These are phyloP conservation scores for Cytospora piceicola DNA, from an alignment of 2,329 filamentous ascomycete genomes.

Conservation along the genomic window DNA sequence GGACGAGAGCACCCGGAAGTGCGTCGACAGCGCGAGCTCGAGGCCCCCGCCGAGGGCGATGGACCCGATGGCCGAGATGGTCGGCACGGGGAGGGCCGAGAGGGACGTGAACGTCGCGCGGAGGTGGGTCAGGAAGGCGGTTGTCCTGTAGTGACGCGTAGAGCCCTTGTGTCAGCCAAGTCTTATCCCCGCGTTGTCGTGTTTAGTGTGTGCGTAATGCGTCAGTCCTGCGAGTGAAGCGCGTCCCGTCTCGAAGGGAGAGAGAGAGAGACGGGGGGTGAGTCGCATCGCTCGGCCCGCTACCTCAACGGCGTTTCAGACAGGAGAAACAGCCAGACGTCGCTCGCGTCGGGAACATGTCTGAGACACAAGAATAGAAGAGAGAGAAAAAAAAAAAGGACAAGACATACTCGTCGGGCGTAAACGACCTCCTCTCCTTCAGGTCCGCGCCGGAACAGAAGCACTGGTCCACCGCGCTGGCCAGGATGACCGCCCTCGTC, in stretches of 20 bases:
- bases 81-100: constrained; percentile 79
- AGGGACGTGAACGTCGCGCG: constrained; percentile 76
- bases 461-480: constrained; percentile 80
- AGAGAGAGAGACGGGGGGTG: too few relatives aligned
- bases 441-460: constrained; percentile 96
- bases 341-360: neutral
- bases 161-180: constrained; percentile 5
- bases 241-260: neutral
- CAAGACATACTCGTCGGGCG: constrained; percentile 70
- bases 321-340: neutral
- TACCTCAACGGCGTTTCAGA: neutral
- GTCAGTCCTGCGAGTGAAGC: neutral
- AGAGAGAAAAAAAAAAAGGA: too few relatives aligned
- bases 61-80: constrained; percentile 84
- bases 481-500: constrained; percentile 81
- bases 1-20: constrained; percentile 84
- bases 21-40: constrained; percentile 86
- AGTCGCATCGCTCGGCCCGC: neutral
- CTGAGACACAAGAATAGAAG: neutral
- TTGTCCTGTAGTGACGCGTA: constrained; percentile 61
- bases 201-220: neutral
- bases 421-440: constrained; percentile 82
- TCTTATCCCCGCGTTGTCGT: neutral
- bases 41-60: constrained; percentile 90
- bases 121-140: constrained; percentile 76